phyloP scores from a whole-genome alignment of 1,284 basidiomycete species.

The Ganoderma boninense region DNA sequence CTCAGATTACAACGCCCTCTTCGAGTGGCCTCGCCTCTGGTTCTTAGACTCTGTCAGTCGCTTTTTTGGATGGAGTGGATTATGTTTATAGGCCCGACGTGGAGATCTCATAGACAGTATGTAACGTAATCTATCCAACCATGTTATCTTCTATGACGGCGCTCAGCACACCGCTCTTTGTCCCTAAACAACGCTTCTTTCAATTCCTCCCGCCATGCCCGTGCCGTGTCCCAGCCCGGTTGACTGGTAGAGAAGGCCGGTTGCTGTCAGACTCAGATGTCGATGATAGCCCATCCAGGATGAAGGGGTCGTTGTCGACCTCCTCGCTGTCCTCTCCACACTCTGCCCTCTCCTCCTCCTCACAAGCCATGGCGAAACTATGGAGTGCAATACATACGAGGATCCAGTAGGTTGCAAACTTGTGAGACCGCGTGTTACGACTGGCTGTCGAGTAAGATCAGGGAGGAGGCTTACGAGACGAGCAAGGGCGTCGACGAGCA shows the following conservation, averaged over 20 bases:
- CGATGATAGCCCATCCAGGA: background rate
- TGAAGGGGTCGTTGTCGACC: background rate
- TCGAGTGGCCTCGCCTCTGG: no score
- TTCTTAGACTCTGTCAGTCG: background rate
- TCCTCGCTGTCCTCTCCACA: background rate
- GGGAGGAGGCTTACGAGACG: no score
- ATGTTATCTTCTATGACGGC: background rate
- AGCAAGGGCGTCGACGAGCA: no score
- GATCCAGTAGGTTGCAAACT: background rate
- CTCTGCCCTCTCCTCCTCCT: background rate
- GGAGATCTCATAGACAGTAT: constrained; percentile 10
- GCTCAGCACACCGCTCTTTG: background rate
- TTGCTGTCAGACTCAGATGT: background rate
- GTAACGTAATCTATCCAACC: constrained; percentile 11
- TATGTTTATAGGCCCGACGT: no score
- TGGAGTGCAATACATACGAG: background rate
- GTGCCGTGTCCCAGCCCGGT: background rate
- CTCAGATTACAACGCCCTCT: no score
- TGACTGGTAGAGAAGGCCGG: background rate
- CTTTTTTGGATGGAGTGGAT: background rate
- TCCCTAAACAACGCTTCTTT: background rate
- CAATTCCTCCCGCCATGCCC: background rate
- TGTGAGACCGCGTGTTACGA: no score
- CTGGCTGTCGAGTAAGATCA: no score
- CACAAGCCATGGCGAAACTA: background rate